Evolutionary conservation across 306 rosid genomes (phyloP), one percentile per base, ranked within the genome.

Genomic region (Quercus gilva): DNA sequence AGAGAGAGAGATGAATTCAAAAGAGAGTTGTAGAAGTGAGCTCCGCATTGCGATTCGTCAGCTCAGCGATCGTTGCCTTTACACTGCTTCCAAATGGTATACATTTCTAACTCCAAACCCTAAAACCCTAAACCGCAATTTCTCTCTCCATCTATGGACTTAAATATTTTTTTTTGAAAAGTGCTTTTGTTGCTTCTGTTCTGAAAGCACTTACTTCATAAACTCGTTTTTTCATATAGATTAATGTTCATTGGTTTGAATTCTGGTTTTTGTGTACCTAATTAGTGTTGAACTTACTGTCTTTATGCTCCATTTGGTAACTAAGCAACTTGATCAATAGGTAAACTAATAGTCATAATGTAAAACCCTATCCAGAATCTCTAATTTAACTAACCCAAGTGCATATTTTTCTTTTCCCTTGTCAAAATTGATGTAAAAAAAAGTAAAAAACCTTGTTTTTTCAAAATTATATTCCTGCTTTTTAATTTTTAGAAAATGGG

Each of bases 21-120:
- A 85, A 82, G 99, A 95, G 58, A 90, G 77, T 79, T 93, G 89
- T 88, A 80, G 98, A 78, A 84, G 68, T 80, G 99, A 95, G 85
- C 98, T 95, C 61, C 97, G 98, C 79, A 84, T 93, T 45, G 98
- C 94, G n/a, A 76, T 95, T 81, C 93, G 92, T 6, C 99, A 95
- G 89, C 97, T 95, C 57, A 87, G 84, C 60, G 97, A 89, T 85
- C 93, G 97, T n/a, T 88, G 97, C 59, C 93, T 94, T 82, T 85
- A 87, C 82, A 80, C 94, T 14, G 97, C 97, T 29, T 87, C 98
- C 60, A 95, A 91, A 92, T 95, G 99, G 99, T 95, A 84, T n/a
- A 6, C 71, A 51, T 37, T 7, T 37, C 45, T 8, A 53, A 45
- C 85, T 77, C 76, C 14, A 83, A 80, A 58, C 83, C 78, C 87